phyloP scores from a whole-genome alignment of 352 stramenopile genomes.

The Blastocystis hominis region DNA sequence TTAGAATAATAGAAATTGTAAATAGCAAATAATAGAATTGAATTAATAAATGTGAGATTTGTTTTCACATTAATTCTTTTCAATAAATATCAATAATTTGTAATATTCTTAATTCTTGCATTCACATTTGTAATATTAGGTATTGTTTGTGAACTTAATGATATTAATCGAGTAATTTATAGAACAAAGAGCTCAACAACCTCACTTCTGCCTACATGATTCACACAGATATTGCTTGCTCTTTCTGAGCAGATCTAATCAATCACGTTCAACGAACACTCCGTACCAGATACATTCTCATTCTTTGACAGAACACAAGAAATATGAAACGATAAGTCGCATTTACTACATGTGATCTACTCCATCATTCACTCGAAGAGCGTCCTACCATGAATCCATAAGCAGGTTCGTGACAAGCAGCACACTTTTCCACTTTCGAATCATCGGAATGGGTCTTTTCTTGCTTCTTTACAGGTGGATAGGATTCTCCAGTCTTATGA shows the following conservation, averaged over 20 bases:
- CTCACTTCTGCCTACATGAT: neutral
- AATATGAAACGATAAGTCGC: slow-evolving; percentile 16
- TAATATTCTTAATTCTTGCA: neutral
- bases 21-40: neutral
- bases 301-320: slow-evolving; percentile 36
- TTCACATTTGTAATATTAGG: neutral
- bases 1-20: neutral
- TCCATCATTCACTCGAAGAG: neutral
- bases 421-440: neutral
- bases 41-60: neutral
- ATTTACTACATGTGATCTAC: slow-evolving; percentile 51
- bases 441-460: neutral
- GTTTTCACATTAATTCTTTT: neutral
- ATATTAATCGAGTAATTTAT: neutral
- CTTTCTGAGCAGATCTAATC: slow-evolving; percentile 11
- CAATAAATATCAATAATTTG: neutral
- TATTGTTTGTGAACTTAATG: neutral
- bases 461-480: neutral
- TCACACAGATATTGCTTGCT: slow-evolving; percentile 44
- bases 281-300: slow-evolving; percentile 29
- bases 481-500: neutral
- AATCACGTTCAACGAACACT: neutral
- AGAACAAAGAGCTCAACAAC: slow-evolving; percentile 15
- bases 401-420: neutral
- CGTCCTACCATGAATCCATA: slow-evolving; percentile 31